Base-by-base conservation (phyloP, 352 stramenopile genomes). In the Phytophthora multivora region DNA sequence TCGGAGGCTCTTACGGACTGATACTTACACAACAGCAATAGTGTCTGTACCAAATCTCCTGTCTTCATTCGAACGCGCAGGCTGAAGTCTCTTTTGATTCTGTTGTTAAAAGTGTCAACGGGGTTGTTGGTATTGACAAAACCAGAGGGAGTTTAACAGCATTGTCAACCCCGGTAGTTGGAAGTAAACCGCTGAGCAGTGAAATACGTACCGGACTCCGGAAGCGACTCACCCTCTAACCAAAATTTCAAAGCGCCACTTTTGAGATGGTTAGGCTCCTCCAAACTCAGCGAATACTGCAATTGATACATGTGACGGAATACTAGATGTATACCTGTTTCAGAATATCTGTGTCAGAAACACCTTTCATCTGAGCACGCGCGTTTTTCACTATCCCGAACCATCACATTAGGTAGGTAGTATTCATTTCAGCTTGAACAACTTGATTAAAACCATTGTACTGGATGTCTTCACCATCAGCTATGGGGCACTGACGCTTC, bases 371-470 rank as follows among this genome's bases (percentile, higher is more conserved):
- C 8, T 18, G 25, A 19, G 65, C 43, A 5, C 18, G 10, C 6
- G 54, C 41, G 9, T 70, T 65, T 3, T 45, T 39, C 7, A 70
- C 26, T 0, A 70, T 49, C n/a, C 65, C 48, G 38, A 50, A 70
- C n/a, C 54, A 65, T 16, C 62, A 70, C 48, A 70, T 70, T 5
- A 18, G 30, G 23, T 23, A 23, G 21, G 21, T 23, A 2, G n/a
- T 33, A 28, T 58, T 36, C 6, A 42, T n/a, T 35, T 40, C 15
- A 2, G 39, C 25, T 10, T 2, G 45, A 16, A 68, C 30, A 4
- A 51, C 47, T 30, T 33, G 23, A 12, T 30, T n/a, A 6, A 69
- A 33, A 6, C 39, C 52, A 43, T 63, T 69, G 19, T 41, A 51
- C 41, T 69, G 47, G 2, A 19, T 39, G 12, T 30, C 36, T 13